These are phyloP conservation scores for Termitomyces sp. DNA, from an alignment of 768 basidiomycete species.

Conservation along the genomic window DNA sequence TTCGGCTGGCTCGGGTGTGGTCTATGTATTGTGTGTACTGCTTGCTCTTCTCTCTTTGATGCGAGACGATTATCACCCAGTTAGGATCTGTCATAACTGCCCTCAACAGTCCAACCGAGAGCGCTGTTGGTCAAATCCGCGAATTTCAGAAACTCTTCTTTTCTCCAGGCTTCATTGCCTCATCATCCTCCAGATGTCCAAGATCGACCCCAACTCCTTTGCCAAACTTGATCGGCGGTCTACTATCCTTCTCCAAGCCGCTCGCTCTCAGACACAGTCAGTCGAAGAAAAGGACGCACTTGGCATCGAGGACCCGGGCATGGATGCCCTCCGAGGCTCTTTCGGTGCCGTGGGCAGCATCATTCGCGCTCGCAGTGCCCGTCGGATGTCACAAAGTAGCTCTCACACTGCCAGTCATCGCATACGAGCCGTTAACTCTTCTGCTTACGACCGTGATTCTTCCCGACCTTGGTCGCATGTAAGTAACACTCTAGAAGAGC, in stretches of 20 bases:
- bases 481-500: slow-evolving; percentile 12
- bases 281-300: slow-evolving; percentile 64
- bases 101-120: slow-evolving; percentile 61
- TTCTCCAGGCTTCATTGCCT: slow-evolving; percentile 78
- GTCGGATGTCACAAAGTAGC: slow-evolving; percentile 48
- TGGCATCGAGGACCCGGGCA: slow-evolving; percentile 84
- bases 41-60: not conserved
- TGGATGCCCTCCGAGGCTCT: slow-evolving; percentile 87
- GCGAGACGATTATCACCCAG: slow-evolving; percentile 6
- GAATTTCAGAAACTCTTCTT: slow-evolving; percentile 80
- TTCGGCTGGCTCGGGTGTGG: slow-evolving; percentile 97
- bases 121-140: slow-evolving; percentile 62
- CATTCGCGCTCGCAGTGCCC: slow-evolving; percentile 63
- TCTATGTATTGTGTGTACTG: slow-evolving; percentile 79
- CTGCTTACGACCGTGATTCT: slow-evolving; percentile 26
- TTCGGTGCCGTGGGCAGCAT: slow-evolving; percentile 92
- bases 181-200: slow-evolving; percentile 92
- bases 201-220: slow-evolving; percentile 83
- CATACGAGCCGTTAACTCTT: slow-evolving; percentile 32
- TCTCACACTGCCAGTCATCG: slow-evolving; percentile 24
- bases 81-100: slow-evolving; percentile 24
- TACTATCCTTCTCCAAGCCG: slow-evolving; percentile 88
- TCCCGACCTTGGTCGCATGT: slow-evolving; percentile 10
- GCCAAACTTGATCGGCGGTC: slow-evolving; percentile 82
- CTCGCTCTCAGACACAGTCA: slow-evolving; percentile 64